These are phyloP conservation scores for Lentinula sp. DNA, from an alignment of 768 basidiomycete genomes.

Conservation along the genomic window DNA sequence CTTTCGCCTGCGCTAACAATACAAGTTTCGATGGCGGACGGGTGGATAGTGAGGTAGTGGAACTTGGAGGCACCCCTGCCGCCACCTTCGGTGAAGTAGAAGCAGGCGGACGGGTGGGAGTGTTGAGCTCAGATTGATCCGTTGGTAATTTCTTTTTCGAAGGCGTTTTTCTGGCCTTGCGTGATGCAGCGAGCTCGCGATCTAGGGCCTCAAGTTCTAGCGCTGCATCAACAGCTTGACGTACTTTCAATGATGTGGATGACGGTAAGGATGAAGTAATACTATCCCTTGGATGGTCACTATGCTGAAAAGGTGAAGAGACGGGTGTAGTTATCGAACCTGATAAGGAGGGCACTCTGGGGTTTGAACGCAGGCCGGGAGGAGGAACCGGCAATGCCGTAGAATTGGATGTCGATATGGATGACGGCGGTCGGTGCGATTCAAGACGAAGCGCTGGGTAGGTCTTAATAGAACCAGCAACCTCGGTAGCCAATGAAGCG, in stretches of 20 bases:
- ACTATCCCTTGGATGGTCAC: not conserved
- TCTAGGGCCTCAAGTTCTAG: conserved; percentile 56
- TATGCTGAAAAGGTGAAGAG: not conserved
- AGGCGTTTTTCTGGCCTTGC: not conserved
- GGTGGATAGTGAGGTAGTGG: conserved; percentile 7
- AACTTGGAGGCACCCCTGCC: not conserved
- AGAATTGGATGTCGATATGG: conserved; percentile 24
- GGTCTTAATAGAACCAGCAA: conserved; percentile 62
- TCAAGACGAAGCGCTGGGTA: conserved; percentile 69
- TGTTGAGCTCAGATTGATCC: conserved; percentile 14
- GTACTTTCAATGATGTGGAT: conserved; percentile 54
- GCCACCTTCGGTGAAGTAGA: not conserved
- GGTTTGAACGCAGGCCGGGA: not conserved
- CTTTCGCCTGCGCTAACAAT: conserved; percentile 60
- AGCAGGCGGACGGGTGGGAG: not conserved
- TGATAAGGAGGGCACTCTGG: conserved; percentile 17
- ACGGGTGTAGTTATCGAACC: not conserved
- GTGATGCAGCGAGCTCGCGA: conserved; percentile 11
- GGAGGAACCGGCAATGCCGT: conserved; percentile 10
- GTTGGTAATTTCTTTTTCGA: conserved; percentile 12
- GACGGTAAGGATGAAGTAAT: conserved; percentile 21
- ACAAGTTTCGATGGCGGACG: conserved; percentile 68
- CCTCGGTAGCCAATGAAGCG: conserved; percentile 45
- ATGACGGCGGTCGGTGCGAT: conserved; percentile 35
- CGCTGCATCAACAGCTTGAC: conserved; percentile 63